These are phyloP conservation scores for Didymella lethalis DNA, from an alignment of 2,329 filamentous ascomycete species.

Conservation along the genomic window DNA sequence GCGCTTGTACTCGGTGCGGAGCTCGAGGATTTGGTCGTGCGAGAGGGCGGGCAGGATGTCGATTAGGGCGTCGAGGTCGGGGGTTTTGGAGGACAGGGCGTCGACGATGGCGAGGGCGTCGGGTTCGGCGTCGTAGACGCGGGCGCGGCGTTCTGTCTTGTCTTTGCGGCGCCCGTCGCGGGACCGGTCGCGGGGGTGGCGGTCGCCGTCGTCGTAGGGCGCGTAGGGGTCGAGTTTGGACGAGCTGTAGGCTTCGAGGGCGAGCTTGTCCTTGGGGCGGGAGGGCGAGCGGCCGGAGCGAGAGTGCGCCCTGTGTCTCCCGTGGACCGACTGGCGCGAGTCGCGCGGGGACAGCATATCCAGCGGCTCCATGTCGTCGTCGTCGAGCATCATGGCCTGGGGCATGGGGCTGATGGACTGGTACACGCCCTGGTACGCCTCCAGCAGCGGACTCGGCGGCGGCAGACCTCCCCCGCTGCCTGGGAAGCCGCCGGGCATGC, in stretches of 20 bases:
- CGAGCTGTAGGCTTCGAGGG: slow-evolving; percentile 45
- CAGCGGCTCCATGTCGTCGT: slow-evolving; percentile 57
- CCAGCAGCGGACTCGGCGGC: slow-evolving; percentile 83
- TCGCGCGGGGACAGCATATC: slow-evolving; percentile 44
- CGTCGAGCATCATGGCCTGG: slow-evolving; percentile 70
- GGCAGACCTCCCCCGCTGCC: slow-evolving; percentile 54
- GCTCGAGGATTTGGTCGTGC: slow-evolving; percentile 85
- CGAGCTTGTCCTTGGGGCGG: slow-evolving; percentile 44
- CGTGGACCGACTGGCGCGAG: slow-evolving; percentile 38
- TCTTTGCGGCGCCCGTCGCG: slow-evolving; percentile 25
- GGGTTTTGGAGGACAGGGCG: slow-evolving; percentile 72
- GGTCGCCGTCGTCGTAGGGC: slow-evolving; percentile 13
- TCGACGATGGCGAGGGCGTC: slow-evolving; percentile 79
- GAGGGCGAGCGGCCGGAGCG: slow-evolving; percentile 43
- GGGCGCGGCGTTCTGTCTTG: slow-evolving; percentile 64
- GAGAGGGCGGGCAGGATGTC: slow-evolving; percentile 84
- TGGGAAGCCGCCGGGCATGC: slow-evolving; percentile 33
- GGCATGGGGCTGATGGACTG: slow-evolving; percentile 96
- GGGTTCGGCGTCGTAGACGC: slow-evolving; percentile 83
- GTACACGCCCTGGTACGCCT: slow-evolving; percentile 92
- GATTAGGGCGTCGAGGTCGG: slow-evolving; percentile 74
- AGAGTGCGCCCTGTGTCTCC: slow-evolving; percentile 42
- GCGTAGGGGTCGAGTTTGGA: slow-evolving; percentile 27
- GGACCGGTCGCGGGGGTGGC: neutral
- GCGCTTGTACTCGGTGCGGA: slow-evolving; percentile 89